A percentile compares a stretch with the other conserved stretches of the same genome.
phyloP scores from a whole-genome alignment of 495 filamentous ascomycete species.

The Cudoniella acicularis region DNA sequence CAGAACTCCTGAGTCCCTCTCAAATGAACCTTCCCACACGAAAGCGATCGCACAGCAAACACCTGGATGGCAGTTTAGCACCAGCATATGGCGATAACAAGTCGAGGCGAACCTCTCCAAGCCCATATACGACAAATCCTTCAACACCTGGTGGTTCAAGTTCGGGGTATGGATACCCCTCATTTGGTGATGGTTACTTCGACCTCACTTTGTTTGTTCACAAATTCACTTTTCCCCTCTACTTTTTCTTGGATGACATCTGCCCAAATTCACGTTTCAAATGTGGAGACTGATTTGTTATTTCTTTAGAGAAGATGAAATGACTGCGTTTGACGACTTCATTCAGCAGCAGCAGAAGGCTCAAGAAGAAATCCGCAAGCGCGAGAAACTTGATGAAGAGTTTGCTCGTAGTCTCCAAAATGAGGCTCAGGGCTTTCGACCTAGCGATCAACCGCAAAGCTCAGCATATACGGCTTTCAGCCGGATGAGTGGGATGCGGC shows the following conservation, averaged over 20 bases:
- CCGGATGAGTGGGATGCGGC: constrained; percentile 13
- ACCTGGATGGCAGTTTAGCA: constrained; percentile 19
- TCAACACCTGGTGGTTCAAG: constrained; percentile 26
- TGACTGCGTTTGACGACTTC: constrained; percentile 13
- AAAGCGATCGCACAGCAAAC: constrained; percentile 35
- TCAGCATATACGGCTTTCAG: constrained; percentile 15
- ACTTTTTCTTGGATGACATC: neutral
- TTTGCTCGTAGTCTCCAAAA: constrained; percentile 39
- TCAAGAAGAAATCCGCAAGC: constrained; percentile 31
- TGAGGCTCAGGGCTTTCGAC: neutral
- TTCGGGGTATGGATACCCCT: constrained; percentile 20
- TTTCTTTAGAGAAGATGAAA: constrained; percentile 20
- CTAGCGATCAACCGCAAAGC: neutral
- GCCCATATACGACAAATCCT: constrained; percentile 27
- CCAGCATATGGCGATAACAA: constrained; percentile 20
- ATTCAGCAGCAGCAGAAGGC: constrained; percentile 33
- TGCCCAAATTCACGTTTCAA: constrained; percentile 12
- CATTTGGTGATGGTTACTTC: constrained; percentile 17
- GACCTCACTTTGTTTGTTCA: constrained; percentile 20
- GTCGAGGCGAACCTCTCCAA: constrained; percentile 33
- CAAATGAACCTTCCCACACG: constrained; percentile 20
- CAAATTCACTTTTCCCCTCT: constrained; percentile 15
- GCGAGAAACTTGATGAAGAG: constrained; percentile 45
- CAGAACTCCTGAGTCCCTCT: constrained; percentile 11
- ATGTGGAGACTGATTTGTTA: constrained; percentile 7